Evolutionary conservation across 257 asterid species (phyloP), one percentile per base, ranked within the genome.

Genomic region (Solanum virginianum): DNA sequence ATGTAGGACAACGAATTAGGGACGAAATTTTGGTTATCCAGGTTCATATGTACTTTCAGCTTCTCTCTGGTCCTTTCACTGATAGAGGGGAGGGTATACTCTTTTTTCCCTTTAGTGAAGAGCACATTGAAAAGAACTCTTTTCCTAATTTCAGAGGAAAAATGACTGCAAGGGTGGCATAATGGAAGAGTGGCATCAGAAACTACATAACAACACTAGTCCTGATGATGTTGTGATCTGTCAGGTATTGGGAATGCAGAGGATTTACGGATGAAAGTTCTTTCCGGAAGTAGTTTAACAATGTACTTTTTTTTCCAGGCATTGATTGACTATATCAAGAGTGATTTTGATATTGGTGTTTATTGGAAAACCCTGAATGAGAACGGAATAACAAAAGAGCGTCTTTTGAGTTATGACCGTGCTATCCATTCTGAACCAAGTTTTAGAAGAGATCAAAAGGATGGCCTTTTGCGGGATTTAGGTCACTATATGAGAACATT

Each of bases 151-250:
- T 86, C 94, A 95, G 99, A 93, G 98, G 82, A 94, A 97, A 7
- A 97, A 97, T 87, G 91, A 94, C 29, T 94, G 99, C 91, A 95
- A 97, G 83, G 99, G 99, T 84, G 99, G 95, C 82, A 92, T 97
- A 89, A 95, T 97, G 99, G 99, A 97, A 92, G 92, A 97, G 89
- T 97, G 99, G 99, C 99, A 97, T 89, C 99, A 97, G 89, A 97
- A 97, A 88, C 92, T 97, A 84, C 99, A 97, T 85, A 97, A 97
- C 85, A 97, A 97, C 91, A 97, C 99, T 39, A 97, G 99, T 85
- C 99, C 99, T 83, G 99, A 97, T 92, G 99, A 97, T 90, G 97
- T 97, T 63, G 90, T 95, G 82, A 97, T 97, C 88, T 97, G 99
- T 89, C 99, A 97, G 99, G 99, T 96, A 92, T 77, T 85, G 77